phyloP scores from a whole-genome alignment of 2,329 filamentous ascomycete genomes.

The Pseudocercospora crystallina region DNA sequence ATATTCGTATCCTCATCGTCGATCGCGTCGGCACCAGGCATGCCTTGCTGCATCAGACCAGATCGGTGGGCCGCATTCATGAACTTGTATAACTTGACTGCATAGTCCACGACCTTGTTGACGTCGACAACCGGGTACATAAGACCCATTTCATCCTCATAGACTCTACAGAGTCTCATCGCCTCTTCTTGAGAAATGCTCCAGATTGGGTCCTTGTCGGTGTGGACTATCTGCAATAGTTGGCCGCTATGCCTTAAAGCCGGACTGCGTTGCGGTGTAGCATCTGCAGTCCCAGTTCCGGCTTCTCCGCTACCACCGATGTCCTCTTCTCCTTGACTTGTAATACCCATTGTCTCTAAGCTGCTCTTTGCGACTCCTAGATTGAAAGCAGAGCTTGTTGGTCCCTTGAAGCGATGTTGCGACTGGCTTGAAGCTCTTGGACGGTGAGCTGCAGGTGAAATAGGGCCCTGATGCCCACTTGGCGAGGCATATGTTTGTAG shows the following conservation, averaged over 20 bases:
- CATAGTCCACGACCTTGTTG: slow-evolving; percentile 67
- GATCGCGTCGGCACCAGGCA: slow-evolving; percentile 59
- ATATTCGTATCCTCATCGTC: slow-evolving; percentile 66
- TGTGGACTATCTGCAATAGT: slow-evolving; percentile 39
- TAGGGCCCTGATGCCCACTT: slow-evolving; percentile 19
- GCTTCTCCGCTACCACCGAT: slow-evolving; percentile 42
- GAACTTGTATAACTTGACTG: slow-evolving; percentile 68
- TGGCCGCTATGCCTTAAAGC: slow-evolving; percentile 18
- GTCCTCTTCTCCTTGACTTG: slow-evolving; percentile 64
- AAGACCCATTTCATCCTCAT: slow-evolving; percentile 85
- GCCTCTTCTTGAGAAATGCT: slow-evolving; percentile 76
- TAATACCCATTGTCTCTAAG: slow-evolving; percentile 85
- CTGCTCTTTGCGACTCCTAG: slow-evolving; percentile 85
- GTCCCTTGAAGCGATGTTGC: slow-evolving; percentile 72
- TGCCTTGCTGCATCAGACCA: slow-evolving; percentile 56
- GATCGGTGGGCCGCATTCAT: slow-evolving; percentile 65
- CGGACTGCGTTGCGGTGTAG: slow-evolving; percentile 17
- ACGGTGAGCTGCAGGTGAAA: slow-evolving; percentile 35
- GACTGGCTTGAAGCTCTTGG: slow-evolving; percentile 36
- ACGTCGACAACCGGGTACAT: slow-evolving; percentile 89
- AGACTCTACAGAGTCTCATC: slow-evolving; percentile 71
- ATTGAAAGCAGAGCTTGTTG: slow-evolving; percentile 81
- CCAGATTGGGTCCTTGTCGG: slow-evolving; percentile 74
- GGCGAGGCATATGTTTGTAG: slow-evolving; percentile 31
- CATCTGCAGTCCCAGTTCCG: slow-evolving; percentile 22